These are phyloP conservation scores for Phytophthora fragariaefolia DNA, from an alignment of 352 stramenopile species.

Conservation along the genomic window DNA sequence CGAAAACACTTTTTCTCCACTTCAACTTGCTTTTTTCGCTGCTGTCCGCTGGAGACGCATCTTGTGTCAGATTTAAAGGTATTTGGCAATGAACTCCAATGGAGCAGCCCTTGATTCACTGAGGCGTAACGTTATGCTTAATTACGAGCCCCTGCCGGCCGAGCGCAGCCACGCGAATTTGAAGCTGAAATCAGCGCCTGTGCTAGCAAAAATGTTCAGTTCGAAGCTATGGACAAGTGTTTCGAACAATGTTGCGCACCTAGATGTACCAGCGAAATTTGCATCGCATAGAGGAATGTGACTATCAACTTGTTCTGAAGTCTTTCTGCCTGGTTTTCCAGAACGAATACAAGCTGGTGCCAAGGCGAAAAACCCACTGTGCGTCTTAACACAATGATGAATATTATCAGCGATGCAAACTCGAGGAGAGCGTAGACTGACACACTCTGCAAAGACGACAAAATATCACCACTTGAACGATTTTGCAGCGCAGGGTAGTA, in stretches of 20 bases:
- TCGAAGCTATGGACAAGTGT: too few species aligned
- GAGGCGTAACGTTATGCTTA: background rate
- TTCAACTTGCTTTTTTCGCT: constrained; percentile 8
- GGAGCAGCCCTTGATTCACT: too few species aligned
- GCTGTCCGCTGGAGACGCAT: too few species aligned
- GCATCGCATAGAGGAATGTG: constrained; percentile 35
- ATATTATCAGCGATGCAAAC: constrained; percentile 3
- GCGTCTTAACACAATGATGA: constrained; percentile 2
- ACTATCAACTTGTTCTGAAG: constrained; percentile 35
- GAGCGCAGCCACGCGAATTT: constrained; percentile 22
- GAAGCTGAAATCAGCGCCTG: constrained; percentile 31
- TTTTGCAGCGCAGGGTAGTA: constrained; percentile 15
- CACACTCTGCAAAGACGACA: constrained; percentile 12
- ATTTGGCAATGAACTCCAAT: too few species aligned
- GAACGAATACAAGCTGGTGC: constrained; percentile 37
- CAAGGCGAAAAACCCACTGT: constrained; percentile 19
- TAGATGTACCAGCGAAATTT: constrained; percentile 34
- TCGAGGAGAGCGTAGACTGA: constrained; percentile 19
- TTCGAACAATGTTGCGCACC: constrained; percentile 4
- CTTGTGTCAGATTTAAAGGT: too few species aligned
- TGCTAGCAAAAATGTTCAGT: background rate
- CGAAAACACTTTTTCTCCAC: background rate
- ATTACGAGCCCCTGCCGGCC: background rate
- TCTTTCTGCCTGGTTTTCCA: constrained; percentile 23
- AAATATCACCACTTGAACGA: background rate